Conservation (phyloP, 129 eudicot genomes). For the Dittrichia graveolens region DNA sequence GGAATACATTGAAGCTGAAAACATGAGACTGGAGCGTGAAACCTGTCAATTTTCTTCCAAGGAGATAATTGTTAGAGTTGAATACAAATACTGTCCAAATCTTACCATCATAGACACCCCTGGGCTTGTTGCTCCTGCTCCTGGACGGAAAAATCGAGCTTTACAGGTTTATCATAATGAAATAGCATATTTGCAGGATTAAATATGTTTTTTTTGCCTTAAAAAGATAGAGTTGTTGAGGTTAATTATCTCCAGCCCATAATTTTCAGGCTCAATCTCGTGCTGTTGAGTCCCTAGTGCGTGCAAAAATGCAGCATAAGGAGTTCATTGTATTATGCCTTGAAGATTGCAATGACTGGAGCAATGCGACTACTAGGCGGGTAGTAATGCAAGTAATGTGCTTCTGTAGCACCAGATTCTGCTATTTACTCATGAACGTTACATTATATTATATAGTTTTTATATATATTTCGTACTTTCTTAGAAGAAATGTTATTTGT, state of each 20-base stretch:
- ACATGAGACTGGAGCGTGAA: conserved; percentile 91
- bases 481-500: neutral
- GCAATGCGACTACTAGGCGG: conserved; percentile 94
- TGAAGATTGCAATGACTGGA: conserved; percentile 98
- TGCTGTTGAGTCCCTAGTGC: conserved; percentile 91
- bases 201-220: neutral
- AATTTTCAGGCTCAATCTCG: conserved; percentile 80
- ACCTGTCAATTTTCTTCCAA: conserved; percentile 83
- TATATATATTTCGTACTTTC: neutral
- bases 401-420: conserved; percentile 5
- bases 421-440: neutral
- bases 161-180: conserved; percentile 59
- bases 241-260: neutral
- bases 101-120: conserved; percentile 97
- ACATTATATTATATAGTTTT: conserved; percentile 7
- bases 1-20: conserved; percentile 98
- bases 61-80: conserved; percentile 85
- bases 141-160: conserved; percentile 80
- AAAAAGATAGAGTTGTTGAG: neutral
- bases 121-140: conserved; percentile 98
- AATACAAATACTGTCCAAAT: conserved; percentile 90
- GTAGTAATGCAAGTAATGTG: conserved; percentile 91
- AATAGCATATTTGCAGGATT: neutral
- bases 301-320: conserved; percentile 97
- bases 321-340: conserved; percentile 94